These are phyloP conservation scores for Ceratopteris richardii DNA, from an alignment of 75 land plant genomes.

Conservation along the genomic window DNA sequence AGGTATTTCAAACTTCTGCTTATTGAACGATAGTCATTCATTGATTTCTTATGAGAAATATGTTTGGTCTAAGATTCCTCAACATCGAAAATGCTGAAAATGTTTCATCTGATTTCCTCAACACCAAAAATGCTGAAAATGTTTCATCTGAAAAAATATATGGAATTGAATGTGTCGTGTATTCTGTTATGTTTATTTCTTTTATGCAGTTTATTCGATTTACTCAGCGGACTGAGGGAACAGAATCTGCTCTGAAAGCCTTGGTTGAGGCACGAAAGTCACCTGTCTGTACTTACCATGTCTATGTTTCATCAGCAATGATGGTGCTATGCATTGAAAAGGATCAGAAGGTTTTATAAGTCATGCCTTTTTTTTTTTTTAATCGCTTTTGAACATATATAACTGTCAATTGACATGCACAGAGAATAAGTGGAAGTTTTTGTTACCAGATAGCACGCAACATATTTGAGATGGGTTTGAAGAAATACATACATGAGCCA, in stretches of 20 bases:
- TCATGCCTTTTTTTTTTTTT: slow-evolving; percentile 1
- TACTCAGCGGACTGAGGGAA: slow-evolving; percentile 91
- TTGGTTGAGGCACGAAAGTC: slow-evolving; percentile 85
- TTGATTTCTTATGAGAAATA: too few species aligned
- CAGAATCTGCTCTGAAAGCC: slow-evolving; percentile 90
- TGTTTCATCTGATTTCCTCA: too few species aligned
- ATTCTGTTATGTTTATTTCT: slow-evolving; percentile 1
- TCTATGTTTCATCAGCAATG: slow-evolving; percentile 93
- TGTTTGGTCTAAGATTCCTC: too few species aligned
- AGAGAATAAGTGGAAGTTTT: background rate
- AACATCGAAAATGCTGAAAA: too few species aligned
- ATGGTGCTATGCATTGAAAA: slow-evolving; percentile 96
- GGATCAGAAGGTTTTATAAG: slow-evolving; percentile 69
- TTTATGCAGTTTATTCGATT: slow-evolving; percentile 79
- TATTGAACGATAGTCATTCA: background rate
- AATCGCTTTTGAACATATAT: background rate
- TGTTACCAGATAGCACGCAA: slow-evolving; percentile 77
- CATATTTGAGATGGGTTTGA: slow-evolving; percentile 91
- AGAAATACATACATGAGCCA: slow-evolving; percentile 87
- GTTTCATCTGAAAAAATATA: too few species aligned
- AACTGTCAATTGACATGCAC: background rate
- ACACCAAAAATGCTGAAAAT: too few species aligned
- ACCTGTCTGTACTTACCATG: slow-evolving; percentile 87
- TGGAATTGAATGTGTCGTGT: too few species aligned
- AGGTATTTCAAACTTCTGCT: slow-evolving; percentile 33